These are phyloP conservation scores for carrot (Daucus carota) DNA, from an alignment of 129 eudicot genomes.

Conservation along the genomic window DNA sequence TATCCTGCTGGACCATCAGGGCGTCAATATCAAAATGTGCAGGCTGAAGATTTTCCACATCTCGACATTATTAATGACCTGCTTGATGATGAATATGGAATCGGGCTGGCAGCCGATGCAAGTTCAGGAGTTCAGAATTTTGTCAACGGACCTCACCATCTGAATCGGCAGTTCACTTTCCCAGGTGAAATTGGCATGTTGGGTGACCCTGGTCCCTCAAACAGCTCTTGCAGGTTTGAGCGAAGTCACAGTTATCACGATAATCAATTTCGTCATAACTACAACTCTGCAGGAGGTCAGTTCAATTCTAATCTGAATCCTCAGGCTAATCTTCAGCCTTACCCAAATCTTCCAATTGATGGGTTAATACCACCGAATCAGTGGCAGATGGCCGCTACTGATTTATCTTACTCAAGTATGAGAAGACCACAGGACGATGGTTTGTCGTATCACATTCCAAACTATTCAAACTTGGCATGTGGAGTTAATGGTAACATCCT, in stretches of 20 bases:
- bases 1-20: slow-evolving; percentile 39
- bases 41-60: slow-evolving; percentile 84
- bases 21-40: slow-evolving; percentile 38
- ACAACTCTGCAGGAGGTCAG: slow-evolving; percentile 31
- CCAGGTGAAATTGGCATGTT: slow-evolving; percentile 47
- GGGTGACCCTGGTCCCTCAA: slow-evolving; percentile 43
- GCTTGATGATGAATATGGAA: slow-evolving; percentile 71
- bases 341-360: slow-evolving; percentile 53
- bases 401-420: slow-evolving; percentile 30
- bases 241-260: slow-evolving; percentile 57
- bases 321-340: slow-evolving; percentile 37
- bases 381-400: slow-evolving; percentile 73
- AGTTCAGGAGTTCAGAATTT: slow-evolving; percentile 33
- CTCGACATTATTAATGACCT: slow-evolving; percentile 90
- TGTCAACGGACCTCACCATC: slow-evolving; percentile 40
- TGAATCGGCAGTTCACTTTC: slow-evolving; percentile 47
- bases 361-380: slow-evolving; percentile 53
- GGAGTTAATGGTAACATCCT: slow-evolving; percentile 61
- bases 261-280: slow-evolving; percentile 41
- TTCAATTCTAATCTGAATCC: slow-evolving; percentile 43
- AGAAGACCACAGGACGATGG: slow-evolving; percentile 49
- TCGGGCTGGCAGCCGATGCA: slow-evolving; percentile 20
- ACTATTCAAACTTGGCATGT: slow-evolving; percentile 41
- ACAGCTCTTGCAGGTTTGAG: slow-evolving; percentile 68
- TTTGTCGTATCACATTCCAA: slow-evolving; percentile 42